phyloP scores from a whole-genome alignment of 78 protist species.

The Tieghemostelium lacteum region DNA sequence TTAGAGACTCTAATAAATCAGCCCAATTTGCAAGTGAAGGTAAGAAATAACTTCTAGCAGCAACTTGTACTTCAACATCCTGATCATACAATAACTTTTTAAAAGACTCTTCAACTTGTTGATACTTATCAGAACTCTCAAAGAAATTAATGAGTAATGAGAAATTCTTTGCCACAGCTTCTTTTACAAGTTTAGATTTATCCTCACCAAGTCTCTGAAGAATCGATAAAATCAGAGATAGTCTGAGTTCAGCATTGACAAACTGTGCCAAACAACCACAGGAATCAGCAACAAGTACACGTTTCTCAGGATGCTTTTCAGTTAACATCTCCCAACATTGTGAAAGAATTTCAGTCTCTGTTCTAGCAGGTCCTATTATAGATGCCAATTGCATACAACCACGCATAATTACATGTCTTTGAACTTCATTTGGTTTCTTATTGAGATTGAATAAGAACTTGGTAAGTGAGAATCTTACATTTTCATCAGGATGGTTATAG shows the following conservation, averaged over 20 bases:
- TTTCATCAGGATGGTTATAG: slow-evolving; percentile 81
- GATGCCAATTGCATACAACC: slow-evolving; percentile 80
- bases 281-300: slow-evolving; percentile 73
- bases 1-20: slow-evolving; percentile 38
- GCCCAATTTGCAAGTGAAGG: slow-evolving; percentile 74
- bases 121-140: slow-evolving; percentile 50
- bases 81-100: slow-evolving; percentile 38
- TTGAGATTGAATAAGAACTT: slow-evolving; percentile 70
- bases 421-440: slow-evolving; percentile 81
- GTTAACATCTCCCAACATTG: slow-evolving; percentile 74
- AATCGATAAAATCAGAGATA: slow-evolving; percentile 62
- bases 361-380: slow-evolving; percentile 65
- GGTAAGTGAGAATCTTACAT: slow-evolving; percentile 51
- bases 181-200: slow-evolving; percentile 28
- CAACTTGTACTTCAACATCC: slow-evolving; percentile 26
- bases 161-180: slow-evolving; percentile 69
- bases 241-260: slow-evolving; percentile 62
- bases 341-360: slow-evolving; percentile 64
- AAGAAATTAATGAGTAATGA: slow-evolving; percentile 58
- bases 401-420: slow-evolving; percentile 77
- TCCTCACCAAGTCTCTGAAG: slow-evolving; percentile 78
- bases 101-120: slow-evolving; percentile 71
- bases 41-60: slow-evolving; percentile 28
- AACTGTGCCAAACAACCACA: slow-evolving; percentile 82
- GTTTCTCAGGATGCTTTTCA: slow-evolving; percentile 73